Evolutionary conservation across 192 early-diverging fungal genomes (phyloP).

Genomic region (Coemansia reversa): DNA sequence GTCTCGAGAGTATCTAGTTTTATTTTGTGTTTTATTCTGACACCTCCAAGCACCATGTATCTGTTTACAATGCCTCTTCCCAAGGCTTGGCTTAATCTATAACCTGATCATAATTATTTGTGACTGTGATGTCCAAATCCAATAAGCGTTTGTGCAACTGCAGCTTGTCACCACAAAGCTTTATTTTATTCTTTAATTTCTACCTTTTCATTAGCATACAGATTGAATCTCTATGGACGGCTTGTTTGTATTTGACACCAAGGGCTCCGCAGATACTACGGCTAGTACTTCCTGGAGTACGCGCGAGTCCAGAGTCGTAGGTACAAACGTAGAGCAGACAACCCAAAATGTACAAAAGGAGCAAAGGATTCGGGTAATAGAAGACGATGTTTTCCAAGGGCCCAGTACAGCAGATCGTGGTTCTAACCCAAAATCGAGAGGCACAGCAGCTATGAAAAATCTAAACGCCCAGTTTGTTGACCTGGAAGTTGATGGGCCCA

Average conservation of each 20-base stretch:
- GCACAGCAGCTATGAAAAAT: conserved; percentile 4
- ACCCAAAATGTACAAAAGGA: conserved; percentile 8
- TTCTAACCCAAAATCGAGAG: not conserved
- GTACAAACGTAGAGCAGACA: not conserved
- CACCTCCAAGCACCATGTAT: too few relatives aligned
- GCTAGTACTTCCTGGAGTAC: conserved; percentile 5
- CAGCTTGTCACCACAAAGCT: not conserved
- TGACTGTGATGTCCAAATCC: too few relatives aligned
- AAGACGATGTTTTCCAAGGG: conserved; percentile 15
- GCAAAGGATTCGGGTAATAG: conserved; percentile 12
- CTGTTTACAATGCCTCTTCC: not conserved
- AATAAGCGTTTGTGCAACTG: not conserved
- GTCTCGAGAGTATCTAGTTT: conserved; percentile 21
- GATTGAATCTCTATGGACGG: conserved; percentile 39
- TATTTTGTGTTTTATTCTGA: not conserved
- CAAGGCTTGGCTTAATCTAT: not conserved
- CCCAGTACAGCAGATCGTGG: not conserved
- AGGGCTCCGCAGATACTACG: conserved; percentile 7
- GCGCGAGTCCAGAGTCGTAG: conserved; percentile 20
- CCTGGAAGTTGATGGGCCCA: conserved; percentile 11
- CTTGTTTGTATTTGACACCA: conserved; percentile 46
- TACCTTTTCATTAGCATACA: too few relatives aligned
- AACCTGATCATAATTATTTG: too few relatives aligned
- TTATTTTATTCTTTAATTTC: too few relatives aligned
- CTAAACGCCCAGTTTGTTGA: conserved; percentile 34